Evolutionary conservation across 2,329 filamentous ascomycete genomes (phyloP), one percentile per base, ranked within the genome.

Genomic region (Diaporthe amygdali): DNA sequence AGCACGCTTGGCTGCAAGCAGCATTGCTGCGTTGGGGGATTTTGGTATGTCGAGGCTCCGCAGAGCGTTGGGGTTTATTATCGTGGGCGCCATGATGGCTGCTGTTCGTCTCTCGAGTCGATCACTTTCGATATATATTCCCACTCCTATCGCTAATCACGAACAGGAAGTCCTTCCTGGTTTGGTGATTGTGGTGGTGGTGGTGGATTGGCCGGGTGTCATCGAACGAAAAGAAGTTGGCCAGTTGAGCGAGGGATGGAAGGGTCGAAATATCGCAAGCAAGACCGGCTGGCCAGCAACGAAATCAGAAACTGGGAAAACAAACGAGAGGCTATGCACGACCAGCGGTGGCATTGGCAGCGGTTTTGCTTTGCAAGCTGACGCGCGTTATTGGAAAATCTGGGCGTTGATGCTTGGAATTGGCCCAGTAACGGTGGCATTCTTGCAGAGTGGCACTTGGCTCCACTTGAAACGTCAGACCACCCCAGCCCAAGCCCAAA

Each of bases 31-130:
- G 46, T 41, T 71, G 25, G 59, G 68, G 12, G 30, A 14, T 15
- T 67, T 56, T 6, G 70, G 67, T 34, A 70, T 47, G 8, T 70
- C 61, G 52, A 72, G 68, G 59, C 71, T 37, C 20, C 52, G 51
- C 15, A 72, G 61, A 15, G 68, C 14, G 22, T 47, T 27, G 5
- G 68, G 25, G 17, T n/a, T 22, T 30, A 47, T n/a, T 25, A 55
- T 32, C 20, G 68, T 44, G 0, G 68, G 70, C 5, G 67, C 72
- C 72, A 73, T 73, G 12, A 20, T 49, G 64, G 67, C 22, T 30
- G 51, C 25, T 56, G 14, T 56, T n/a, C 20, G 51, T 37, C 25
- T 8, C 27, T 54, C n/a, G 22, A 20, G 27, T 20, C 2, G 15
- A 20, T 30, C 41, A 8, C 30, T 37, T 55, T n/a, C 49, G 49